phyloP scores from a whole-genome alignment of 1,284 basidiomycete genomes.

The Athelia sp. region DNA sequence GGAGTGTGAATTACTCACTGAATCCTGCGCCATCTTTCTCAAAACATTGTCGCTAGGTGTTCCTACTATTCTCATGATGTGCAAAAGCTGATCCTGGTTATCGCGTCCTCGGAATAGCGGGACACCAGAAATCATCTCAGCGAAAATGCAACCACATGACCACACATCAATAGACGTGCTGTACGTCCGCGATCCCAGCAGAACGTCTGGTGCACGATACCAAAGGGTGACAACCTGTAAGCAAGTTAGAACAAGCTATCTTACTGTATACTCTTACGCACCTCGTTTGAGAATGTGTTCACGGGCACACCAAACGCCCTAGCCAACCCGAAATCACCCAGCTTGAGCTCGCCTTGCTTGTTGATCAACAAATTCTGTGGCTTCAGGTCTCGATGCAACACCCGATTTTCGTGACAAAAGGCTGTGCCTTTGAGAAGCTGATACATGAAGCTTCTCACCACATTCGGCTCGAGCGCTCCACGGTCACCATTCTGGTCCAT shows the following conservation, averaged over 20 bases:
- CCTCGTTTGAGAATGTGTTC: slow-evolving; percentile 96
- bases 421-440: slow-evolving; percentile 97
- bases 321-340: slow-evolving; percentile 95
- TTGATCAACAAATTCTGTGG: slow-evolving; percentile 98
- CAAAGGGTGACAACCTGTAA: slow-evolving; percentile 92
- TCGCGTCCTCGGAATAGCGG: slow-evolving; percentile 97
- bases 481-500: slow-evolving; percentile 98
- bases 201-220: slow-evolving; percentile 98
- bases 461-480: slow-evolving; percentile 88
- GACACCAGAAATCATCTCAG: slow-evolving; percentile 97
- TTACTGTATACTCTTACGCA: slow-evolving; percentile 26
- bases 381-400: slow-evolving; percentile 96
- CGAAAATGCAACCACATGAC: slow-evolving; percentile 99
- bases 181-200: slow-evolving; percentile 96
- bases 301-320: slow-evolving; percentile 95
- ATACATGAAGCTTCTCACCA: slow-evolving; percentile 97
- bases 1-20: slow-evolving; percentile 47
- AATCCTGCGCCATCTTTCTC: slow-evolving; percentile 87
- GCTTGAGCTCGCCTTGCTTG: slow-evolving; percentile 92
- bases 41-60: slow-evolving; percentile 91
- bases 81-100: slow-evolving; percentile 95
- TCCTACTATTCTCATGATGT: slow-evolving; percentile 97
- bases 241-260: slow-evolving; percentile 8
- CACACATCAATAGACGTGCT: slow-evolving; percentile 99
- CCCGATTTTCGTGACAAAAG: slow-evolving; percentile 98